A percentile compares a stretch with the other conserved stretches of the same genome.
Conservation (phyloP, 2,329 filamentous ascomycete species). For the Xylaria sp. region DNA sequence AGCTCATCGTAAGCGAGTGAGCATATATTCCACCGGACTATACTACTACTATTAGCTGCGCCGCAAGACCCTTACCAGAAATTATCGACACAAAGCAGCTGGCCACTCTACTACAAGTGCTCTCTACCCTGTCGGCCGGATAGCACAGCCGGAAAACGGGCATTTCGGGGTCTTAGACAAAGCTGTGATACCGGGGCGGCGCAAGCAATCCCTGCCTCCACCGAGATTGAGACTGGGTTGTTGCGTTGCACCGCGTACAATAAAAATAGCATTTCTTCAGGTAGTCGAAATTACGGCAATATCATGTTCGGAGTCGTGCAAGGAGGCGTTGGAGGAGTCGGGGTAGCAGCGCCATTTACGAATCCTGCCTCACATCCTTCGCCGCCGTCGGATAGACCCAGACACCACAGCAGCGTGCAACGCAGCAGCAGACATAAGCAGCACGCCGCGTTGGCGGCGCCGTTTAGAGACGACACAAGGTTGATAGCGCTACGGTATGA, state of each 20-base stretch:
- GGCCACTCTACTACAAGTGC: not conserved
- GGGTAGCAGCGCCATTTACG: slow-evolving; percentile 30
- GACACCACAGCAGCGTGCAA: slow-evolving; percentile 52
- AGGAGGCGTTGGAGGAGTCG: slow-evolving; percentile 29
- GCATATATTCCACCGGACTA: slow-evolving; percentile 11
- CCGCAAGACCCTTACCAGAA: not conserved
- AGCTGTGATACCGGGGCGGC: slow-evolving; percentile 34
- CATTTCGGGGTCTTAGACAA: slow-evolving; percentile 18
- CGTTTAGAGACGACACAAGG: slow-evolving; percentile 61
- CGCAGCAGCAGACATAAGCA: slow-evolving; percentile 51
- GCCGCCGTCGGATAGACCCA: slow-evolving; percentile 47
- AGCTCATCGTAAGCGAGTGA: slow-evolving; percentile 23
- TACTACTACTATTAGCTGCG: slow-evolving; percentile 2
- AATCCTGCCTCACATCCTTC: slow-evolving; percentile 44
- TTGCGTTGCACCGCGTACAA: slow-evolving; percentile 23
- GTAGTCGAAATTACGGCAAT: slow-evolving; percentile 23
- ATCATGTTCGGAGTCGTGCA: slow-evolving; percentile 37
- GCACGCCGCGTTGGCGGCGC: slow-evolving; percentile 49
- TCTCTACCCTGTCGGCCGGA: slow-evolving; percentile 4
- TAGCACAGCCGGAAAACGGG: slow-evolving; percentile 11
- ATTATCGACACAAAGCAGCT: not conserved
- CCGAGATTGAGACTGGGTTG: slow-evolving; percentile 12
- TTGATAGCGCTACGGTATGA: slow-evolving; percentile 71
- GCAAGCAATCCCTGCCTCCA: slow-evolving; percentile 10
- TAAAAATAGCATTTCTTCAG: slow-evolving; percentile 26